These are phyloP conservation scores for Ehretia macrophylla DNA, from an alignment of 257 asterid species.

Conservation along the genomic window DNA sequence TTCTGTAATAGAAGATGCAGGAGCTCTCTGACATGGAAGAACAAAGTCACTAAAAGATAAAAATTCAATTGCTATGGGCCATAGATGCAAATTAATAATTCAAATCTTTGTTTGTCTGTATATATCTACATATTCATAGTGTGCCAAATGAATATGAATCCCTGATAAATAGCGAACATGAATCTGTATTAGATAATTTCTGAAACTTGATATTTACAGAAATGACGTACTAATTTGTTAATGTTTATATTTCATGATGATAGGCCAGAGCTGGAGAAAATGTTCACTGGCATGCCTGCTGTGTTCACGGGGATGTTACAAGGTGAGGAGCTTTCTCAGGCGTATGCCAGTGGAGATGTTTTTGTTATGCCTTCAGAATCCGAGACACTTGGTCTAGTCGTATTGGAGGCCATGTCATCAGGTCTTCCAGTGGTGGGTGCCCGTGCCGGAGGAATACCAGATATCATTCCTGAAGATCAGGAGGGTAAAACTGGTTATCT, in stretches of 20 bases:
- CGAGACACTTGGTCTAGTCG: constrained; percentile 87
- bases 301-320: constrained; percentile 87
- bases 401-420: constrained; percentile 95
- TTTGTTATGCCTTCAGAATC: constrained; percentile 94
- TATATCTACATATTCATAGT: too few species aligned
- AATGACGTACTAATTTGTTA: background rate
- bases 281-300: constrained; percentile 74
- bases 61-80: too few species aligned
- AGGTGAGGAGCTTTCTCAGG: constrained; percentile 94
- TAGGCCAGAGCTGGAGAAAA: constrained; percentile 76
- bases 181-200: too few species aligned
- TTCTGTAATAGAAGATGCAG: too few species aligned
- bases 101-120: too few species aligned
- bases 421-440: constrained; percentile 95
- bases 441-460: constrained; percentile 97
- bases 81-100: too few species aligned
- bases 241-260: background rate
- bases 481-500: constrained; percentile 82
- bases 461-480: constrained; percentile 78
- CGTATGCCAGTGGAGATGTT: constrained; percentile 92
- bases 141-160: background rate
- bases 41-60: too few species aligned
- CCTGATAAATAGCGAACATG: background rate
- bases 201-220: background rate
- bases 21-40: too few species aligned